Base-by-base conservation (phyloP, 202 grass and related monocot species). In the Saccharum hybrid region DNA sequence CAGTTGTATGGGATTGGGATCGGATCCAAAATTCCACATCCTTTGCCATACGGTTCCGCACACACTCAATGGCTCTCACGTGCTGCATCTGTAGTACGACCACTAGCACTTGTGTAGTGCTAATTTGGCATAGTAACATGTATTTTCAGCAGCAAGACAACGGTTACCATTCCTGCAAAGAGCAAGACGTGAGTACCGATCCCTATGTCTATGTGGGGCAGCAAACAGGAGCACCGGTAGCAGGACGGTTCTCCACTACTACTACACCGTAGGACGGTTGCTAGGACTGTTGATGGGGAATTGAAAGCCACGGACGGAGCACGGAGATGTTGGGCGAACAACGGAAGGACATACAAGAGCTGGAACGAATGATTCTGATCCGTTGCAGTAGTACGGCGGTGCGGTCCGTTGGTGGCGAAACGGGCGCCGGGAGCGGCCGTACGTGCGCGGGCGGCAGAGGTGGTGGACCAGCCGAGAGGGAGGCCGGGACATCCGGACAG, bases 1-100 rank as follows among this genome's bases (percentile, higher is more conserved):
- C 69, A 4, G 28, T 8, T 15, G 37, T 6, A 31, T 36, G 34
- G 48, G 37, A 26, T 71, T 28, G 38, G n/a, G 1, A 31, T 15
- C 39, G 63, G 48, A 69, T 77, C 64, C 39, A 14, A 62, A 80
- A 42, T 40, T 15, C 21, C 66, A 71, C 51, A 59, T 63, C 43
- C 43, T 73, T 3, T 21, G 66, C 42, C 65, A 33, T 18, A 66
- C 43, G 9, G 37, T 22, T 59, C 34, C 43, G 42, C 21, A 66
- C 8, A 56, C 77, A 37, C 78, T 74, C 59, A 73, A 57, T 74
- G 12, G 23, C 43, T 26, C 66, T 0, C 41, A 65, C 59, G 38
- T 76, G 72, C 46, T 48, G 28, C 57, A 74, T 34, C 45, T 45
- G 26, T 41, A 74, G 10, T 54, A 38, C 45, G 18, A 15, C 57